phyloP scores from a whole-genome alignment of 2,329 filamentous ascomycete species.

The Aureobasidium sp. region DNA sequence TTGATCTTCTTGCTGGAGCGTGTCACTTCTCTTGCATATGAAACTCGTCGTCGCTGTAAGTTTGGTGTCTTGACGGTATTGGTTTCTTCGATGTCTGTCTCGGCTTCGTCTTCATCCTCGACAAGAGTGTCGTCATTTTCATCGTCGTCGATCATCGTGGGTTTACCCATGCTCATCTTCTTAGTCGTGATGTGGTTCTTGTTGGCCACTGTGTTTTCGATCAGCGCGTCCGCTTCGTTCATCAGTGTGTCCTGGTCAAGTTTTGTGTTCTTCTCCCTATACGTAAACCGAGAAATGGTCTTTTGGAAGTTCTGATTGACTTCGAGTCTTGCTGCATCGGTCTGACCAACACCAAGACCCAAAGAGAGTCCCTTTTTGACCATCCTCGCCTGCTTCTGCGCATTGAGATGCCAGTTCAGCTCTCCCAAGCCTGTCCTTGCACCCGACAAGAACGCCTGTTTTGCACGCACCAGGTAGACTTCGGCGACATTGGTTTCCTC shows the following conservation, averaged over 20 bases:
- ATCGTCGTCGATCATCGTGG: no score
- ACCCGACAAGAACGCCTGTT: not conserved
- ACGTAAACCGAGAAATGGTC: no score
- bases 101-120: not conserved
- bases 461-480: not conserved
- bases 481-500: not conserved
- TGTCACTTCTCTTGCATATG: not conserved
- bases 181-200: not conserved
- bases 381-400: not conserved
- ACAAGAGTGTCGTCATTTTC: not conserved
- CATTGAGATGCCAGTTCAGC: constrained; percentile 2
- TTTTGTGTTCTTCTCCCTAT: no score
- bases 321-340: not conserved
- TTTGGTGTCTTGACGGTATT: not conserved
- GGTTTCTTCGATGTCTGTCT: not conserved
- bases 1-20: not conserved
- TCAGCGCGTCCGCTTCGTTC: no score
- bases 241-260: no score
- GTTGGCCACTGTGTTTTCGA: no score
- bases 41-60: not conserved
- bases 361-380: not conserved
- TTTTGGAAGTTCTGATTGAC: not conserved
- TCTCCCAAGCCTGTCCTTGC: not conserved
- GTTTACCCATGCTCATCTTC: no score
- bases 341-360: not conserved